Evolutionary conservation across 2,329 filamentous ascomycete genomes (phyloP).

Genomic region (Pseudocercospora musae): DNA sequence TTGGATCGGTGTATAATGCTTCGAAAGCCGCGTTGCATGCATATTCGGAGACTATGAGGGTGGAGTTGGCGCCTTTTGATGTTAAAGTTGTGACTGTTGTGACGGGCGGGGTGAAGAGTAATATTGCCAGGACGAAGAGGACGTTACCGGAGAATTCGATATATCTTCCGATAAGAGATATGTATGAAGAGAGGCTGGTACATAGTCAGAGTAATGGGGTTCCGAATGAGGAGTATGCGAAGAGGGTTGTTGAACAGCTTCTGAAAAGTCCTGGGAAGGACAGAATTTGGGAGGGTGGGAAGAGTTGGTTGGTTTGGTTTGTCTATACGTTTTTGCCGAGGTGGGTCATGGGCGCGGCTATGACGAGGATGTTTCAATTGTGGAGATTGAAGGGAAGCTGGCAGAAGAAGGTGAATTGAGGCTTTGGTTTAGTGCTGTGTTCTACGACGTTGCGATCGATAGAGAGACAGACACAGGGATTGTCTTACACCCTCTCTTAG

Average conservation of each 20-base stretch:
- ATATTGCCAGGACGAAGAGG: slow-evolving; percentile 54
- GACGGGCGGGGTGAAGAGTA: slow-evolving; percentile 59
- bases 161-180: slow-evolving; percentile 51
- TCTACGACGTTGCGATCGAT: too few relatives aligned
- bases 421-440: too few relatives aligned
- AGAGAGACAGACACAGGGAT: too few relatives aligned
- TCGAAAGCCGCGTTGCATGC: slow-evolving; percentile 59
- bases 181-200: slow-evolving; percentile 51
- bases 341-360: slow-evolving; percentile 39
- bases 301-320: slow-evolving; percentile 50
- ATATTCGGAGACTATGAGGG: slow-evolving; percentile 56
- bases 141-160: slow-evolving; percentile 47
- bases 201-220: slow-evolving; percentile 55
- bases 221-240: slow-evolving; percentile 53
- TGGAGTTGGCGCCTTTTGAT: slow-evolving; percentile 54
- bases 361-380: slow-evolving; percentile 53
- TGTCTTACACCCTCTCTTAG: too few relatives aligned
- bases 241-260: slow-evolving; percentile 53
- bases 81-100: slow-evolving; percentile 49
- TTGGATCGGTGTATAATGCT: slow-evolving; percentile 52
- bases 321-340: slow-evolving; percentile 47
- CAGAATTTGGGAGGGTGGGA: slow-evolving; percentile 54
- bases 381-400: slow-evolving; percentile 40
- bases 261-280: slow-evolving; percentile 39
- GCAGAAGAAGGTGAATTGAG: slow-evolving; percentile 28